phyloP scores from a whole-genome alignment of 768 basidiomycete genomes.

The Leccinum obscurum region DNA sequence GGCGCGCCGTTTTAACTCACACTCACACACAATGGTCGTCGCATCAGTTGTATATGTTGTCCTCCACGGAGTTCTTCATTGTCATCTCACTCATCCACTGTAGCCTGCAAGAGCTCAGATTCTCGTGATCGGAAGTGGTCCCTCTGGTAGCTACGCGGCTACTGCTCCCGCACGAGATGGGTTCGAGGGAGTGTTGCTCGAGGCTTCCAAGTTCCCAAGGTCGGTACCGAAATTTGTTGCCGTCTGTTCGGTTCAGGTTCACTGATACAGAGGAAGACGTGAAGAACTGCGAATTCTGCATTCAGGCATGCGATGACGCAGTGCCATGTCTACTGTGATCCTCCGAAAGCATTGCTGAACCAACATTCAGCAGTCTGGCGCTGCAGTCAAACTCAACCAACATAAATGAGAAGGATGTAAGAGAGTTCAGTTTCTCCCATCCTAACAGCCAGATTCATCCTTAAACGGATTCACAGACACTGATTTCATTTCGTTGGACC shows the following conservation, averaged over 20 bases:
- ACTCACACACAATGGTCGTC: constrained; percentile 1
- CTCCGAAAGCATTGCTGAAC: background rate
- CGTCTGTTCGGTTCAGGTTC: too few relatives aligned
- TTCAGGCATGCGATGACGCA: too few relatives aligned
- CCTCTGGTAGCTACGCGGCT: constrained; percentile 13
- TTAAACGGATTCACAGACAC: background rate
- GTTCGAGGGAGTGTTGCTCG: constrained; percentile 8
- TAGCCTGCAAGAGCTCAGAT: constrained; percentile 5
- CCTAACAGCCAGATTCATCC: background rate
- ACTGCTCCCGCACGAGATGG: constrained; percentile 11
- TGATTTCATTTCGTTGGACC: background rate
- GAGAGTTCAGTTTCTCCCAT: background rate
- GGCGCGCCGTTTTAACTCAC: background rate
- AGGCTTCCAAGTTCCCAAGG: constrained; percentile 16
- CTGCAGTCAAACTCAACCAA: background rate
- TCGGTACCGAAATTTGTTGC: background rate
- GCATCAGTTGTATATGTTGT: background rate
- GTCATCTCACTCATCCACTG: background rate
- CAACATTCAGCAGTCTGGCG: background rate
- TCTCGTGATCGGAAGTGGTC: constrained; percentile 16
- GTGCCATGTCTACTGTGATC: background rate
- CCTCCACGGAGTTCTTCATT: background rate
- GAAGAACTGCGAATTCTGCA: too few relatives aligned
- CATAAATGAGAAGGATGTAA: background rate
- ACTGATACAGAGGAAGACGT: too few relatives aligned